Conservation (phyloP, 495 filamentous ascomycete genomes). For the Saxispiralis lemnorum region DNA sequence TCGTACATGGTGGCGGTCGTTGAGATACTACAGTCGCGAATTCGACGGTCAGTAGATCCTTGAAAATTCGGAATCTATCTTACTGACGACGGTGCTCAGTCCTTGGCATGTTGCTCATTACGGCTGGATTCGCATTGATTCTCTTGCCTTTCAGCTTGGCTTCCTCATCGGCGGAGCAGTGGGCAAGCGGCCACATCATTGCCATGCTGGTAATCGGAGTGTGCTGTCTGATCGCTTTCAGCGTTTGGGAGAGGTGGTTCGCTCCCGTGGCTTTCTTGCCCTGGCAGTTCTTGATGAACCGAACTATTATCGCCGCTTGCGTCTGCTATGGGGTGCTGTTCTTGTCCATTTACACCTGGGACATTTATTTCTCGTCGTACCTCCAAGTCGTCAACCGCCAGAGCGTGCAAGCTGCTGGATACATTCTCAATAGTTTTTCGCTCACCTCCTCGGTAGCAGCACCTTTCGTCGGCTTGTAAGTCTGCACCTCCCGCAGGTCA, state of each 20-base stretch:
- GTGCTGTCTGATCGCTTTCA: constrained; percentile 38
- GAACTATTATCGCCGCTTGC: constrained; percentile 48
- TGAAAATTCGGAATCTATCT: no score
- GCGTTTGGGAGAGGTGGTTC: constrained; percentile 38
- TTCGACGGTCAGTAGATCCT: constrained; percentile 28
- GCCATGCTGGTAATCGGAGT: constrained; percentile 40
- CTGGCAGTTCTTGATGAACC: constrained; percentile 41
- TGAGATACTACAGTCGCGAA: constrained; percentile 39
- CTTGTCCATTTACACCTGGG: constrained; percentile 36
- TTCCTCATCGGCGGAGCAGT: constrained; percentile 25
- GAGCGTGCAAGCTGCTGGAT: constrained; percentile 36
- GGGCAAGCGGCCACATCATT: constrained; percentile 39
- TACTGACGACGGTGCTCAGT: constrained; percentile 9
- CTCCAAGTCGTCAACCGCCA: constrained; percentile 24
- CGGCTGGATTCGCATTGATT: constrained; percentile 41
- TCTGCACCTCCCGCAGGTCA: no score
- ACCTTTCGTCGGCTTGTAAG: not conserved
- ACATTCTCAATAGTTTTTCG: constrained; percentile 50
- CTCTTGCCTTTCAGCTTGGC: constrained; percentile 44
- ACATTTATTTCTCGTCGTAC: constrained; percentile 26
- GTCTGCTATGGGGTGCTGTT: constrained; percentile 36
- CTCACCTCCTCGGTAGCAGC: constrained; percentile 36
- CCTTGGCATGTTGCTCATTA: constrained; percentile 39
- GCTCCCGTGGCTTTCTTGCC: constrained; percentile 42
- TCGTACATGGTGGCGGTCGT: constrained; percentile 31